Evolutionary conservation across 2,329 filamentous ascomycete species (phyloP).

Genomic region (Hypomyces perniciosus): DNA sequence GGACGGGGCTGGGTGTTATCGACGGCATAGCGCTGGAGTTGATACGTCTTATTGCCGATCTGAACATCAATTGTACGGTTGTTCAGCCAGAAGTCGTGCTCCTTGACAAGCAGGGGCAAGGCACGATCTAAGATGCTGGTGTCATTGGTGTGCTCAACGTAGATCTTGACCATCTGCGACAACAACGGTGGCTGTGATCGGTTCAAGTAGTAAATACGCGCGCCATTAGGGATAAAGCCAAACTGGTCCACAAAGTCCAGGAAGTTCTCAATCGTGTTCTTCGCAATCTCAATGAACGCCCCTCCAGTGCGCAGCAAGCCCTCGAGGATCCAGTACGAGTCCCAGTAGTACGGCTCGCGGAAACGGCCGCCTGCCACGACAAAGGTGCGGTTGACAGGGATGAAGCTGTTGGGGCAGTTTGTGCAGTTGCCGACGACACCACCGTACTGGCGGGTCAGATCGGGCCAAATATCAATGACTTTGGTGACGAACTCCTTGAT

Average conservation of each 20-base stretch:
- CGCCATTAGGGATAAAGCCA: constrained; percentile 63
- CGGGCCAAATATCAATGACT: constrained; percentile 65
- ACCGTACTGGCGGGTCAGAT: constrained; percentile 55
- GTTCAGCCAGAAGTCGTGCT: constrained; percentile 56
- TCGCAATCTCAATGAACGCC: constrained; percentile 55
- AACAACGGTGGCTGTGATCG: constrained; percentile 62
- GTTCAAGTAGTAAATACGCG: constrained; percentile 62
- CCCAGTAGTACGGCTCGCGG: constrained; percentile 66
- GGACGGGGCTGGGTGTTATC: constrained; percentile 60
- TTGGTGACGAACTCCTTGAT: constrained; percentile 55
- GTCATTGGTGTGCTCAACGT: constrained; percentile 60
- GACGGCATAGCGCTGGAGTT: constrained; percentile 54
- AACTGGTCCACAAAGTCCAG: constrained; percentile 58
- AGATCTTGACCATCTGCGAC: constrained; percentile 59
- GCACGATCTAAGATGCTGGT: constrained; percentile 54
- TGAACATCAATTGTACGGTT: constrained; percentile 54
- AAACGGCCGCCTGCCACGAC: constrained; percentile 68
- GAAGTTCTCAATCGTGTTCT: constrained; percentile 66
- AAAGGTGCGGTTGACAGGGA: constrained; percentile 61
- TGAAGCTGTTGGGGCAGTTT: constrained; percentile 58
- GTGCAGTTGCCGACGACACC: constrained; percentile 47
- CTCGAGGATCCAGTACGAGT: constrained; percentile 63
- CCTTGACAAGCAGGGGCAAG: constrained; percentile 55
- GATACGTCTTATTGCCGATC: constrained; percentile 41
- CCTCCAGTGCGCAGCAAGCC: constrained; percentile 60